These are phyloP conservation scores for Coemansia sp. DNA, from an alignment of 192 early-diverging fungal genomes.

Conservation along the genomic window DNA sequence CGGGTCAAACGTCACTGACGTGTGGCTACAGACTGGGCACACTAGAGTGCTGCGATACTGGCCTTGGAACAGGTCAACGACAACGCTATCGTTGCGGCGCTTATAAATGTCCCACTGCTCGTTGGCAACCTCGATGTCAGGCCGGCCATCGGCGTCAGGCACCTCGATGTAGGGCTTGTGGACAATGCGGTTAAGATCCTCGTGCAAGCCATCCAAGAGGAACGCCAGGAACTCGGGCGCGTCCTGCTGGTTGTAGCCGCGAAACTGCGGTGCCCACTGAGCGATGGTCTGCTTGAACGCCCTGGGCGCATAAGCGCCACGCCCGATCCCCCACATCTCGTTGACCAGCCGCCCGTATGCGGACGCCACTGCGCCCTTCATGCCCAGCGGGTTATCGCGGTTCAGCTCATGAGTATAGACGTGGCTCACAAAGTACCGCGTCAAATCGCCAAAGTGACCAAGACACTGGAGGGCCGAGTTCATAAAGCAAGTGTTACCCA, in stretches of 20 bases:
- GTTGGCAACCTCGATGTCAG: slow-evolving; percentile 68
- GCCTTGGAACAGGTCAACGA: slow-evolving; percentile 78
- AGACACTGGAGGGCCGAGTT: slow-evolving; percentile 91
- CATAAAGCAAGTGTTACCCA: slow-evolving; percentile 95
- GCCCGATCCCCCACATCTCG: slow-evolving; percentile 62
- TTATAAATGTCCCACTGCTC: slow-evolving; percentile 75
- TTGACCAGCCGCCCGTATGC: slow-evolving; percentile 67
- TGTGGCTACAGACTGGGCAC: slow-evolving; percentile 57
- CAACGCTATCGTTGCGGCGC: slow-evolving; percentile 75
- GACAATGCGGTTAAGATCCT: slow-evolving; percentile 80
- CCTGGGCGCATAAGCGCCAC: slow-evolving; percentile 66
- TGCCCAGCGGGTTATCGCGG: slow-evolving; percentile 70
- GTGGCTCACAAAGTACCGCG: slow-evolving; percentile 62
- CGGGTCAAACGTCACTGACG: slow-evolving; percentile 81
- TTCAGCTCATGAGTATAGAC: slow-evolving; percentile 67
- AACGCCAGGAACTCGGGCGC: slow-evolving; percentile 82
- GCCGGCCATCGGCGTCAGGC: slow-evolving; percentile 69
- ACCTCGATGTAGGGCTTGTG: slow-evolving; percentile 79
- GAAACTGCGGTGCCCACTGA: slow-evolving; percentile 55
- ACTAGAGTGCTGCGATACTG: slow-evolving; percentile 65
- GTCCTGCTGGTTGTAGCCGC: slow-evolving; percentile 81
- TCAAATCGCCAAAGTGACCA: slow-evolving; percentile 68
- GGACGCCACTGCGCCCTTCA: slow-evolving; percentile 70
- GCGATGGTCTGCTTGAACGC: slow-evolving; percentile 71
- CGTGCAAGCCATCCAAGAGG: slow-evolving; percentile 82